A percentile compares a stretch with the other conserved stretches of the same genome.
Evolutionary conservation across 2,329 filamentous ascomycete genomes (phyloP).

Genomic region (Aspergillus uvarum): DNA sequence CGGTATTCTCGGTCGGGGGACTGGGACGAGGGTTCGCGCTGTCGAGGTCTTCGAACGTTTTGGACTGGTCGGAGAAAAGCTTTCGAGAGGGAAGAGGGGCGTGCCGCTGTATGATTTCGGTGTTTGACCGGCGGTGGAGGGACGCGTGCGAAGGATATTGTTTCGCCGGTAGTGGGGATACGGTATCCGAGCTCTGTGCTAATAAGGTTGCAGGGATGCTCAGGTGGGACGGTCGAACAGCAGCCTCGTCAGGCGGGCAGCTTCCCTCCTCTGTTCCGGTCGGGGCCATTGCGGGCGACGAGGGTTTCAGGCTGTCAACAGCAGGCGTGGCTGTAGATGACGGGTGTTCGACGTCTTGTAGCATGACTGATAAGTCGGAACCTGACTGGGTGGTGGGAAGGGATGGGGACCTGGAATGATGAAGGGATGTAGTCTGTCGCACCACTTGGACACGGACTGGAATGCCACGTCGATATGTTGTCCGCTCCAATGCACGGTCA

Average conservation of each 20-base stretch:
- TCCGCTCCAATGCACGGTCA: slow-evolving; percentile 22
- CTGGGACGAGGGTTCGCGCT: slow-evolving; percentile 14
- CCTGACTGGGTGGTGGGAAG: slow-evolving; percentile 18
- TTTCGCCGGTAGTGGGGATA: slow-evolving; percentile 16
- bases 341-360: slow-evolving; percentile 19
- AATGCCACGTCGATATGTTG: slow-evolving; percentile 34
- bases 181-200: slow-evolving; percentile 18
- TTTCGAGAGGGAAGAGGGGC: slow-evolving; percentile 21
- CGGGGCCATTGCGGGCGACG: slow-evolving; percentile 14
- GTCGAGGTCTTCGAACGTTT: slow-evolving; percentile 24
- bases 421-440: slow-evolving; percentile 19
- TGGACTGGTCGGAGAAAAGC: slow-evolving; percentile 27
- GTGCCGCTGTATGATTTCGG: slow-evolving; percentile 31
- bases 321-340: slow-evolving; percentile 20
- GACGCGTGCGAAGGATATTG: slow-evolving; percentile 20
- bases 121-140: slow-evolving; percentile 37
- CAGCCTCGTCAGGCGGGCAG: slow-evolving; percentile 19
- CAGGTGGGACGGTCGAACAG: slow-evolving; percentile 14
- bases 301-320: slow-evolving; percentile 12
- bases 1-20: slow-evolving; percentile 25
- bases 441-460: slow-evolving; percentile 25
- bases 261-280: slow-evolving; percentile 12
- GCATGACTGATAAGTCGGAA: slow-evolving; percentile 18
- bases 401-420: slow-evolving; percentile 22
- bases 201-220: slow-evolving; percentile 17